A percentile compares a stretch with the other conserved stretches of the same genome.
Evolutionary conservation across 176 grass and related monocot species (phyloP).

Genomic region (Eragrostis nindensis): DNA sequence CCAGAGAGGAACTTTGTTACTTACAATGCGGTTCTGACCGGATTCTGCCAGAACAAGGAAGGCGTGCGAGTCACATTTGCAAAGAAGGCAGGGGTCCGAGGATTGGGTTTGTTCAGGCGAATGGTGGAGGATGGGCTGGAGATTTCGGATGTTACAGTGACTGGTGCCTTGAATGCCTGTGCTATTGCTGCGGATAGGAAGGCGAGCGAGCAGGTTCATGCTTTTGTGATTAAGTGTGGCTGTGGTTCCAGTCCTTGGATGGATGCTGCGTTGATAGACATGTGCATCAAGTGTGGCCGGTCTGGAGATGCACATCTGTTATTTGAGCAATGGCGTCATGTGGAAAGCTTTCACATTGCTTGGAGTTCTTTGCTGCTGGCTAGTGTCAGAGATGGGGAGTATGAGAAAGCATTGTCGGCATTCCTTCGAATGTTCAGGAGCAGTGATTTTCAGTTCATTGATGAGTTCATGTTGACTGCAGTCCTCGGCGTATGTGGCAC

Average conservation of each 20-base stretch:
- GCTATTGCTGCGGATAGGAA: constrained; percentile 62
- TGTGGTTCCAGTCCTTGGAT: constrained; percentile 61
- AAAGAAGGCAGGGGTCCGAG: constrained; percentile 46
- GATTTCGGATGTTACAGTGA: constrained; percentile 65
- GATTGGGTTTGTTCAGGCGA: constrained; percentile 49
- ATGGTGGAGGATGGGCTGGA: constrained; percentile 58
- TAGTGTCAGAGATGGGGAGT: constrained; percentile 58
- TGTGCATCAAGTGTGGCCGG: constrained; percentile 62
- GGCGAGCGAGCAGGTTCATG: constrained; percentile 66
- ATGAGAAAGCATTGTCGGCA: constrained; percentile 49
- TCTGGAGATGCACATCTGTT: constrained; percentile 56
- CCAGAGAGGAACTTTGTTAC: constrained; percentile 65
- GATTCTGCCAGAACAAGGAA: constrained; percentile 69
- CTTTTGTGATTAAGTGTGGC: constrained; percentile 63
- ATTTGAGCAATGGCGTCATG: constrained; percentile 53
- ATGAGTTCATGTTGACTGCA: constrained; percentile 58
- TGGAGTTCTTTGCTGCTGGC: constrained; percentile 63
- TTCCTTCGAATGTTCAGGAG: constrained; percentile 51
- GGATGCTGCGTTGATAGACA: constrained; percentile 66
- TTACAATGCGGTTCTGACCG: constrained; percentile 66
- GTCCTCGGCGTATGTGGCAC: constrained; percentile 62
- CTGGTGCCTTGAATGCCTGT: constrained; percentile 62
- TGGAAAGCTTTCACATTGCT: constrained; percentile 56
- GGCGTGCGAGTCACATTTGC: constrained; percentile 48
- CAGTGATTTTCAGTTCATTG: constrained; percentile 36